phyloP scores from a whole-genome alignment of 2,329 filamentous ascomycete genomes.

The Thielaviopsis euricoi region DNA sequence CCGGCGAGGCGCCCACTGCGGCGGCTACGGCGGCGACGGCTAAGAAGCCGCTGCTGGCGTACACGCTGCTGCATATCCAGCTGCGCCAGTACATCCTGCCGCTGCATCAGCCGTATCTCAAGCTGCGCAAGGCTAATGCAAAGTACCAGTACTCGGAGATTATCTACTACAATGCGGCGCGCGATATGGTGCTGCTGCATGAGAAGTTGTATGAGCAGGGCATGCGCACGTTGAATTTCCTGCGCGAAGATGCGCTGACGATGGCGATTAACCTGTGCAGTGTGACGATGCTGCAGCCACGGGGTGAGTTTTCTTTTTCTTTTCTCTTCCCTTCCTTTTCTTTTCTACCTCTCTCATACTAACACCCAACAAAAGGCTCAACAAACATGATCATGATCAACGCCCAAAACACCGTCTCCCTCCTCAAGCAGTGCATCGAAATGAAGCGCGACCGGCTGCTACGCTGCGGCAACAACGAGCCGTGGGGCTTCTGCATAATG shows the following conservation, averaged over 20 bases:
- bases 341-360: constrained; percentile 2
- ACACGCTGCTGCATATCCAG: constrained; percentile 43
- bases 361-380: constrained; percentile 21
- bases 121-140: constrained; percentile 40
- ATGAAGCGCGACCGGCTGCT: constrained; percentile 46
- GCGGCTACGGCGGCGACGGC: no score
- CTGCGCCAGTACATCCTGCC: constrained; percentile 45
- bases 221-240: constrained; percentile 40
- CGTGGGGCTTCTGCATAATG: constrained; percentile 48
- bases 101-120: constrained; percentile 43
- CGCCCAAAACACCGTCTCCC: constrained; percentile 39
- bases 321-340: constrained; percentile 14
- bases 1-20: no score
- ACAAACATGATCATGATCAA: constrained; percentile 48
- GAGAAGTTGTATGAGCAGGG: constrained; percentile 43
- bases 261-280: constrained; percentile 45
- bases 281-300: constrained; percentile 43
- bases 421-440: constrained; percentile 43
- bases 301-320: constrained; percentile 13
- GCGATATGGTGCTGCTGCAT: constrained; percentile 45
- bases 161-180: constrained; percentile 45
- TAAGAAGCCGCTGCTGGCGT: constrained; percentile 40
- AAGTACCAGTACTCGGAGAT: constrained; percentile 47
- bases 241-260: constrained; percentile 42
- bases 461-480: constrained; percentile 46